phyloP scores from a whole-genome alignment of 2,329 filamentous ascomycete species.

The Colletotrichum eleusines region DNA sequence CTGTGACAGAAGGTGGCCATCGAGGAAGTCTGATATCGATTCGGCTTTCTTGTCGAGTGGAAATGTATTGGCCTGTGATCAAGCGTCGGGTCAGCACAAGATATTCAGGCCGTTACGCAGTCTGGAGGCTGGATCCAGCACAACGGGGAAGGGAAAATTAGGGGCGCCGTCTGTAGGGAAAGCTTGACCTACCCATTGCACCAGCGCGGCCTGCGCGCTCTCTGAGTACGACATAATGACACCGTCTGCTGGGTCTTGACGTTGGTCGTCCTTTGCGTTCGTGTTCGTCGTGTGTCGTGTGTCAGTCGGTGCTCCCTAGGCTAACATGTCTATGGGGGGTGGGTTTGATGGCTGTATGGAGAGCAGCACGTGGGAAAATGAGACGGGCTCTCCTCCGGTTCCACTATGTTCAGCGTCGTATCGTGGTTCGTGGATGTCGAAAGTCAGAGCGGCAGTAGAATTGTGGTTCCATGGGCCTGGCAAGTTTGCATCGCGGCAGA shows the following conservation, averaged over 20 bases:
- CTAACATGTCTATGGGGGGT: neutral
- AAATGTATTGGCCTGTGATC: constrained; percentile 53
- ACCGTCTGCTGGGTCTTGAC: constrained; percentile 18
- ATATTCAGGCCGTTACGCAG: constrained; percentile 33
- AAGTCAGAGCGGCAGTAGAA: constrained; percentile 37
- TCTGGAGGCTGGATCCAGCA: constrained; percentile 35
- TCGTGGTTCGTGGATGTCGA: constrained; percentile 26
- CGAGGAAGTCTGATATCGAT: constrained; percentile 64
- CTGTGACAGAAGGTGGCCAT: constrained; percentile 66
- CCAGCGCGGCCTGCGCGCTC: constrained; percentile 65
- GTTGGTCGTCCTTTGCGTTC: constrained; percentile 16
- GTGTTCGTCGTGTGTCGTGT: constrained; percentile 13
- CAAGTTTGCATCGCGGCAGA: constrained; percentile 25
- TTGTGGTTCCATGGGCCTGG: constrained; percentile 35
- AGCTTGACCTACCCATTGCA: constrained; percentile 63
- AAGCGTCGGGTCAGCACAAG: constrained; percentile 23
- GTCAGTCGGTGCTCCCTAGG: neutral
- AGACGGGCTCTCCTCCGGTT: constrained; percentile 23
- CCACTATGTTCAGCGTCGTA: constrained; percentile 31
- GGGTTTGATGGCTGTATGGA: constrained; percentile 5
- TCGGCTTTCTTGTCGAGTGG: constrained; percentile 59
- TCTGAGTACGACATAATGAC: constrained; percentile 55
- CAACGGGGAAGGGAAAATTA: constrained; percentile 9
- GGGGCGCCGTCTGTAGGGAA: constrained; percentile 23
- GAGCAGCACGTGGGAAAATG: constrained; percentile 33